A percentile compares a stretch with the other conserved stretches of the same genome.
These are phyloP conservation scores for Nicotiana sylvestris DNA, from an alignment of 257 asterid species.

Conservation along the genomic window DNA sequence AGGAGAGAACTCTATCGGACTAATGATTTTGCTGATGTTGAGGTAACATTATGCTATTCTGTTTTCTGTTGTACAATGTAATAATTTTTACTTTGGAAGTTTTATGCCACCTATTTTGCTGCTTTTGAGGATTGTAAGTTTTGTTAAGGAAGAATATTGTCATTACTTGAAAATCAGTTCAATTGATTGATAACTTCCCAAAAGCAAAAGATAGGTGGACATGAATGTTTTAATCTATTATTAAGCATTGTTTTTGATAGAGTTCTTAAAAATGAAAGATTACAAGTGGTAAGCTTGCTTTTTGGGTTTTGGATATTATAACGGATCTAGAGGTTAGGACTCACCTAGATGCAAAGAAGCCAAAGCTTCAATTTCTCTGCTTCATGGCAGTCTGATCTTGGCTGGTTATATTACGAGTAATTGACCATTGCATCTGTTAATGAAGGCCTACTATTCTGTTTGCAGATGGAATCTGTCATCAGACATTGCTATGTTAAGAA, in stretches of 20 bases:
- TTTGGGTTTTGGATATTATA: not conserved
- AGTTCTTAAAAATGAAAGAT: not conserved
- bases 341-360: not conserved
- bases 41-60: conserved; percentile 41
- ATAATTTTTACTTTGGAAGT: not conserved
- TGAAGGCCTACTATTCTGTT: conserved; percentile 7
- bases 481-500: conserved; percentile 75
- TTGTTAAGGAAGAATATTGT: not conserved
- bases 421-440: not conserved
- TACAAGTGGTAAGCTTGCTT: not conserved
- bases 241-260: not conserved
- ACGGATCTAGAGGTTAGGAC: not conserved
- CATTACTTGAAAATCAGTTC: not conserved
- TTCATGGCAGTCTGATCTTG: not conserved
- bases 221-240: not conserved
- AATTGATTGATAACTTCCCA: not conserved
- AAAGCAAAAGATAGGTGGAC: not conserved
- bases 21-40: conserved; percentile 69
- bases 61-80: conserved; percentile 11
- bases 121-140: not conserved
- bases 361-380: not conserved
- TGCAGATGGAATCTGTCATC: conserved; percentile 75
- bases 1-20: conserved; percentile 84
- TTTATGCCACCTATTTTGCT: not conserved
- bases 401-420: not conserved